Base-by-base conservation (phyloP, 768 basidiomycete species). In the Naganishia vaughanmartiniae region DNA sequence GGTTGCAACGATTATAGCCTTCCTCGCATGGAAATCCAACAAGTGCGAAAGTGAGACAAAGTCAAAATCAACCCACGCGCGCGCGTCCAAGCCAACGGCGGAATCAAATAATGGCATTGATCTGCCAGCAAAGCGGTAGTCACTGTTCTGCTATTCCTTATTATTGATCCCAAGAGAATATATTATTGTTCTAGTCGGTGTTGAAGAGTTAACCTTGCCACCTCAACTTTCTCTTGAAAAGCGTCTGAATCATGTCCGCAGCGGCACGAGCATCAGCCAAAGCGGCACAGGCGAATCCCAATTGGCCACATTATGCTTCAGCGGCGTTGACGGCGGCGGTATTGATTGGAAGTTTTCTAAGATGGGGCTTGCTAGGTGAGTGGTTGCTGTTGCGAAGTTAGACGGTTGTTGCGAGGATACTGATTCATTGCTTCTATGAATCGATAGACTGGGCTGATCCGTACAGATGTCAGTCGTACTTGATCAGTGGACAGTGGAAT, bases 401-500 rank as follows among this genome's bases (percentile, higher is more conserved):
- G 1, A n/a, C n/a, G n/a, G 15, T 15, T 36, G 36, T 12, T 36
- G 12, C 36, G 36, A 36, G 21, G 30, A 15, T 34, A 14, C 36
- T 39, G n/a, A 4, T 24, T n/a, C 19, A 21, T 73, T 72, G 69
- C 66, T 19, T 33, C 56, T n/a, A 1, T 6, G 12, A 14, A 5
- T 56, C 33, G 2, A 17, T 72, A 93, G 93, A 91, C 80, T 85
- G 84, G 79, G 81, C 84, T 9, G 92, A 93, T 80, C 87, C 89
- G 17, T 83, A 86, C 66, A 89, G 87, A 76, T 94, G 93, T 77
- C 83, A 85, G 70, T 85, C 90, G 5, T 80, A 93, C 31, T 79
- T 93, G 56, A 88, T 84, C 57, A 83, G 83, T 48, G 93, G 93
- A 33, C 86, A 85, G 74, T 95, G 92, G 92, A 79, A 92, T 67